Base-by-base conservation (phyloP, 495 filamentous ascomycete genomes). In the Xylaria palmicola region DNA sequence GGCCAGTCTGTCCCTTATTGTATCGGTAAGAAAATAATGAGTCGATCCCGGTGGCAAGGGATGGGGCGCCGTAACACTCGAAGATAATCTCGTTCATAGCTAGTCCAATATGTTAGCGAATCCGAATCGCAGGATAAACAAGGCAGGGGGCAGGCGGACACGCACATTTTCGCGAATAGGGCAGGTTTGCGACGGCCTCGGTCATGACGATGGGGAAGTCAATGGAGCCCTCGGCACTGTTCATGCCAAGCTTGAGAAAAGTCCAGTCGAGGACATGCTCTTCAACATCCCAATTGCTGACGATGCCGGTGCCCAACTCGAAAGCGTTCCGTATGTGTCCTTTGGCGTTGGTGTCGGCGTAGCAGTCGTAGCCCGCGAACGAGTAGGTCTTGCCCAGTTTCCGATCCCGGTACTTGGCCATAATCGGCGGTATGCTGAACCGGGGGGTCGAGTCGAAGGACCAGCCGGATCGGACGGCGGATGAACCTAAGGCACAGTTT, bases 1-100 rank as follows among this genome's bases (percentile, higher is more conserved):
- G 79, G 9, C 94, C 94, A 22, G 88, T 91, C n/a, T 78, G 86
- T 57, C 94, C 94, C 47, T 88, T 82, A 68, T 98, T 98, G 75
- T 96, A 89, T 37, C 86, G 84, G 79, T 95, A 98, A 7, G 93
- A 93, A 75, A 98, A 97, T 4, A 98, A 85, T 2, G 91, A 92
- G 73, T 98, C 94, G 75, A 98, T 94, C 32, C 94, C 94, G 69
- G 92, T 97, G 34, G 91, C 88, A 4, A 97, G 84, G 1, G 88
- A 90, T 0, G 95, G 93, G 5, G 89, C 92, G 41, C 82, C 83
- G 77, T 98, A 98, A 76, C 89, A 92, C 68, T 98, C 94, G 74
- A 97, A 98, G 22, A 98, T 78, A 56, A 98, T 90, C 73, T 98
- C 94, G 59, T 89, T 94, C 92, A 98, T 97, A 64, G 90, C 92